phyloP scores from a whole-genome alignment of 768 basidiomycete genomes.

The Candolleomyces efflorescens region DNA sequence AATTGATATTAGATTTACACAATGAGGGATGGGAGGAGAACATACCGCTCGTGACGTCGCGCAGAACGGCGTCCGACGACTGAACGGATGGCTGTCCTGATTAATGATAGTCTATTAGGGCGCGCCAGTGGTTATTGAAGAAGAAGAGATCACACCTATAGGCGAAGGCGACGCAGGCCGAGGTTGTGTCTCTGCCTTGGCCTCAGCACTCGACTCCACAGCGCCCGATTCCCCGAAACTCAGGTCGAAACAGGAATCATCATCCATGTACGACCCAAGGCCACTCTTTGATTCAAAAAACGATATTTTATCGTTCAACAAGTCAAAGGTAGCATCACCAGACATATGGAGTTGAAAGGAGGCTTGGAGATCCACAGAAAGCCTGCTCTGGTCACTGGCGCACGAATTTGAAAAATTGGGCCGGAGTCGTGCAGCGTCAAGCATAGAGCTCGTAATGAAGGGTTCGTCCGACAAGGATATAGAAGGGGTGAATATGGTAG shows the following conservation, averaged over 20 bases:
- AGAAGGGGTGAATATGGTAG: conserved; percentile 17
- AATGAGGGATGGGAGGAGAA: not conserved
- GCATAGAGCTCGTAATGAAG: conserved; percentile 3
- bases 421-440: conserved; percentile 21
- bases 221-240: conserved; percentile 19
- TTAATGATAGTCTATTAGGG: too few species aligned
- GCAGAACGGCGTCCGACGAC: not conserved
- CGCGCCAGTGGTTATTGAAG: too few species aligned
- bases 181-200: not conserved
- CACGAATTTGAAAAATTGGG: conserved; percentile 18
- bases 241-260: conserved; percentile 39
- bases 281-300: conserved; percentile 32
- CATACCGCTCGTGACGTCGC: not conserved
- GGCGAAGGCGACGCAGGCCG: too few species aligned
- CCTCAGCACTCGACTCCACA: not conserved
- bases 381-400: conserved; percentile 27
- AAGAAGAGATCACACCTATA: too few species aligned
- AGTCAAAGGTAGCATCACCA: conserved; percentile 46
- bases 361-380: conserved; percentile 41
- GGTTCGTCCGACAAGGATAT: conserved; percentile 16
- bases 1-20: not conserved
- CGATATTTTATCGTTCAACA: conserved; percentile 50
- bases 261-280: conserved; percentile 31
- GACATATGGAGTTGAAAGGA: conserved; percentile 46
- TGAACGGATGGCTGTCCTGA: not conserved